Evolutionary conservation across 805 yeast species (phyloP).

Genomic region (Pichia manshurica): DNA sequence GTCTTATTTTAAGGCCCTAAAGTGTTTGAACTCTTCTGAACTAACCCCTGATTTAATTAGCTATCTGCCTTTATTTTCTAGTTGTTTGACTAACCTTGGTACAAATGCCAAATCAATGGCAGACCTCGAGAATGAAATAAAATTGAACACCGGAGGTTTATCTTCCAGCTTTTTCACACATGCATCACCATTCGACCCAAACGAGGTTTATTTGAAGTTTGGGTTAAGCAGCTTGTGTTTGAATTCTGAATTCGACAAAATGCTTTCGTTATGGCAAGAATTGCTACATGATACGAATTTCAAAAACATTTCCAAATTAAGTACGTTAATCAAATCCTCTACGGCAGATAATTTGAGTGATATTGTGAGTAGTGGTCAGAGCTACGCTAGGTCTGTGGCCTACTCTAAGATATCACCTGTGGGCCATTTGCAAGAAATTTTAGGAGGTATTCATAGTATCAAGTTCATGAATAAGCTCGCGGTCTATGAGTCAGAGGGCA

Average conservation of each 20-base stretch:
- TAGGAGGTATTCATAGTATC: conserved; percentile 76
- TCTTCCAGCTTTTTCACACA: conserved; percentile 54
- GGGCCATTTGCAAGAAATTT: conserved; percentile 53
- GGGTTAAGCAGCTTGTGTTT: conserved; percentile 64
- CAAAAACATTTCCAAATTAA: conserved; percentile 57
- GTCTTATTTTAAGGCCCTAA: conserved; percentile 66
- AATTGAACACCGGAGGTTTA: conserved; percentile 79
- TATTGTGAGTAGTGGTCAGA: conserved; percentile 84
- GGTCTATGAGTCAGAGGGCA: conserved; percentile 43
- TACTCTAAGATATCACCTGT: conserved; percentile 56
- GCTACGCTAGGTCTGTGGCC: conserved; percentile 68
- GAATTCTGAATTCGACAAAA: conserved; percentile 51
- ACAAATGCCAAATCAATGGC: conserved; percentile 66
- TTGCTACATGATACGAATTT: conserved; percentile 67
- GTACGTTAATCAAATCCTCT: conserved; percentile 63
- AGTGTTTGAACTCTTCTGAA: conserved; percentile 42
- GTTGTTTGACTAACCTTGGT: conserved; percentile 83
- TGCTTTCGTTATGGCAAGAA: conserved; percentile 64
- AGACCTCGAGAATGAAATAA: conserved; percentile 79
- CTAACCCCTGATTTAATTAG: conserved; percentile 61
- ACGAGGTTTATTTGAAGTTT: conserved; percentile 47
- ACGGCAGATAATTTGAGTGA: conserved; percentile 73
- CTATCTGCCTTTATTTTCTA: conserved; percentile 70
- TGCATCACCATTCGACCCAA: conserved; percentile 46
- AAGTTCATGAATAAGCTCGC: conserved; percentile 60